phyloP scores from a whole-genome alignment of 306 rosid species.

The Luffa aegyptiaca region DNA sequence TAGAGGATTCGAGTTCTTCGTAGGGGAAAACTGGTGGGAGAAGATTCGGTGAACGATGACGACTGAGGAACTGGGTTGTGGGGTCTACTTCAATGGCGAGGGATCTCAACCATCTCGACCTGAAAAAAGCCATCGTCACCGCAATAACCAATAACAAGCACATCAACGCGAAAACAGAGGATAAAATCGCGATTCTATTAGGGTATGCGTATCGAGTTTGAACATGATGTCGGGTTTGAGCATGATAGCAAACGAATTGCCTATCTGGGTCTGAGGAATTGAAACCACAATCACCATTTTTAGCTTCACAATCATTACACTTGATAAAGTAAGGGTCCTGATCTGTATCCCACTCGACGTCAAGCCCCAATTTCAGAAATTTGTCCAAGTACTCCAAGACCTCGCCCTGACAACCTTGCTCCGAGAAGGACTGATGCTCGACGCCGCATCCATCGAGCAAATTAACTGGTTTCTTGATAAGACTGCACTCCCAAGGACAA shows the following conservation, averaged over 20 bases:
- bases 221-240: slow-evolving; percentile 20
- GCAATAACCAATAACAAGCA: slow-evolving; percentile 31
- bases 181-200: slow-evolving; percentile 22
- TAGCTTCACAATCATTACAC: slow-evolving; percentile 38
- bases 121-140: slow-evolving; percentile 15
- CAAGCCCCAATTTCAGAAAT: slow-evolving; percentile 34
- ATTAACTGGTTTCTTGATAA: slow-evolving; percentile 43
- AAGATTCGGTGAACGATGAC: slow-evolving; percentile 51
- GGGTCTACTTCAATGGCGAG: slow-evolving; percentile 51
- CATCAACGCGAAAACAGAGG: slow-evolving; percentile 23
- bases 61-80: slow-evolving; percentile 55
- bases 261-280: slow-evolving; percentile 45
- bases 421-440: slow-evolving; percentile 22
- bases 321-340: slow-evolving; percentile 47
- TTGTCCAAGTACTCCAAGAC: slow-evolving; percentile 44
- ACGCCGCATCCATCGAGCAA: slow-evolving; percentile 45
- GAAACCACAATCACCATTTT: slow-evolving; percentile 60
- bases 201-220: slow-evolving; percentile 24
- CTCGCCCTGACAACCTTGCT: slow-evolving; percentile 47
- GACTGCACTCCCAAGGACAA: slow-evolving; percentile 70
- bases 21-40: slow-evolving; percentile 81
- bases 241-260: slow-evolving; percentile 41
- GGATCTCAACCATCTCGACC: slow-evolving; percentile 28
- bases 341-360: slow-evolving; percentile 64
- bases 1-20: slow-evolving; percentile 61